Evolutionary conservation across 768 basidiomycete genomes (phyloP), one percentile per base, ranked within the genome.

Genomic region (Lepiota venenata): DNA sequence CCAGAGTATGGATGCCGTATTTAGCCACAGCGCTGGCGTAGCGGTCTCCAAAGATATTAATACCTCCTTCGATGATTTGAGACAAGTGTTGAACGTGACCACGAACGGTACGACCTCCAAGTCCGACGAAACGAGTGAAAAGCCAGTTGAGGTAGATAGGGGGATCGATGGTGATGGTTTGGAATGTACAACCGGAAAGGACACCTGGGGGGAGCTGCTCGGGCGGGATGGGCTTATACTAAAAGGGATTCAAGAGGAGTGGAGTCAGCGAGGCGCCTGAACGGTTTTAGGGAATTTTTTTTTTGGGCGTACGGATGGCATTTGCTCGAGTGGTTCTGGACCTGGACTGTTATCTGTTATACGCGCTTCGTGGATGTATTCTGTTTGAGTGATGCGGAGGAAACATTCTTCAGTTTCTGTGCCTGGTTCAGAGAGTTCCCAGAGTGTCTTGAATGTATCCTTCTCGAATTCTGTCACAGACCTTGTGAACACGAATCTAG

Each of bases 381-480:
- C 84, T 0, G 78, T 83, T 54, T 91, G 84, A 0, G 67, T 69
- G 12, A 86, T 67, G 39, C 87, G 82, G 37, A 85, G 67, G 73
- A 92, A 88, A 55, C 79, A 83, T 20, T 76, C 73, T 56, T 87
- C 82, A 0, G 80, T 75, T 10, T 73, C 71, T 29, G 72, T 72
- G 2, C 78, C 80, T 0, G 82, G 81, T 3, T 74, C 77, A 0
- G 90, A 91, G 58, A 91, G 72, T 54, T 79, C 71, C 87, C 87
- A 90, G 80, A 93, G 81, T 3, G 69, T 71, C n/a, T 84, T 66
- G 66, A 93, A 91, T 1, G 89, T 92, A 55, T 83, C 84, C 51
- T 77, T 70, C 63, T 91, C 87, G 58, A 90, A 73, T 11, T 71
- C 88, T 92, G 40, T 29, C 5, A 25, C 22, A 22, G 5, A 20